Base-by-base conservation (phyloP, 169 alveolate species). In the Plasmodium vivax region DNA sequence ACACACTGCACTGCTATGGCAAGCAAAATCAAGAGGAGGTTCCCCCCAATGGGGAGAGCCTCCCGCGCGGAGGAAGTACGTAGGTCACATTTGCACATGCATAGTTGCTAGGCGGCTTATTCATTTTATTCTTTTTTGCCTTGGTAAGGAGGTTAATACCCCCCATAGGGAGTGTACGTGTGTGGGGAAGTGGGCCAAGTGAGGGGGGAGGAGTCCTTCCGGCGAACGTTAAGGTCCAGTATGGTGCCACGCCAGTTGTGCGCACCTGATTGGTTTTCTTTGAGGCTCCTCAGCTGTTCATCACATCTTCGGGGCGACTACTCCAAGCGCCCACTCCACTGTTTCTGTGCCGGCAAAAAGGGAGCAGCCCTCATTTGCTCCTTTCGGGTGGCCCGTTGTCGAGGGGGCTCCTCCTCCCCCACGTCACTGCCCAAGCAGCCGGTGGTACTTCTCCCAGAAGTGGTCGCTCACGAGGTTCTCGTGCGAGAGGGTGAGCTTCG, bases 391-490 rank as follows among this genome's bases (percentile, higher is more conserved):
- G 7, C 3, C 3, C n/a, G 8, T 74, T 3, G 2, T 2, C 1
- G 56, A 32, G n/a, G 30, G 32, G 8, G 75, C 41, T 14, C 2
- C 68, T 62, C 14, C 12, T 14, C n/a, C n/a, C n/a, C 79, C 10
- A n/a, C 19, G 51, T 23, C 71, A 77, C 72, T 30, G 77, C 14
- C 62, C 47, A 88, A 88, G 79, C 41, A 88, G 19, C 19, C 27
- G 54, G 27, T 45, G 45, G 10, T 88, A 88, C 73, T 88, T 88
- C n/a, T 79, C 38, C 94, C 94, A 88, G 36, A 88, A 88, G 51
- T 23, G 19, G 38, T 88, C 94, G 41, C 90, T 30, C 23, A 88
- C 71, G 71, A 88, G 72, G 62, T 88, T 88, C 58, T 88, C 94
- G 45, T 88, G 94, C 45, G 94, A 36, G 14, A 41, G 68, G 2